Base-by-base conservation (phyloP, 768 basidiomycete genomes). In the Mycena indigotica region DNA sequence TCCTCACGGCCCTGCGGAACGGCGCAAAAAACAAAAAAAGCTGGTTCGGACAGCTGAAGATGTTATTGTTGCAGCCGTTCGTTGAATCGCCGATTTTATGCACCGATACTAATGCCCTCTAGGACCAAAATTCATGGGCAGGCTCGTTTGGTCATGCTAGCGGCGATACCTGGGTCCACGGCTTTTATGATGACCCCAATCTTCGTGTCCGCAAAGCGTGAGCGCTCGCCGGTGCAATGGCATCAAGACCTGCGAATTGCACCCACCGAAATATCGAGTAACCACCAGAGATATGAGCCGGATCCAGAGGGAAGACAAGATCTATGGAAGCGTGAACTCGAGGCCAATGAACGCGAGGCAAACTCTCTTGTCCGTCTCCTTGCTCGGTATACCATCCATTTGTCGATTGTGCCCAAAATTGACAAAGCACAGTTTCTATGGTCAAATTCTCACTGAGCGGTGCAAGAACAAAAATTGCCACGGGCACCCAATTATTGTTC, bases 111-210 rank as follows among this genome's bases (percentile, higher is more conserved):
- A n/a, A n/a, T n/a, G n/a, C n/a, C n/a, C n/a, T n/a, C n/a, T 26
- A 59, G 58, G 53, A 59, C 15, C 52, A 32, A 28, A 53, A 59
- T 1, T 53, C 58, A 0, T 59, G 58, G 58, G 23, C n/a, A 2
- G 53, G 58, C 5, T 50, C 46, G 2, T 10, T 5, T 6, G 58
- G 53, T 5, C 52, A 55, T 29, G 3, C 3, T 1, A 29, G 17
- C 4, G 58, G 58, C 6, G 58, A 59, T 28, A 39, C 21, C 2
- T 0, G n/a, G 1, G 53, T 45, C 21, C 10, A 0, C 13, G 48
- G 48, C 3, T 41, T 54, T 16, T 30, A n/a, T 4, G n/a, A 35
- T 2, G 50, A 55, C 15, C 50, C 12, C 12, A 1, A 10, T 49
- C 10, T 15, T 8, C 15, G 5, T 59, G 4, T 16, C 2, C 3